A percentile compares a stretch with the other conserved stretches of the same genome.
These are phyloP conservation scores for Pseudocohnilembus persalinus DNA, from an alignment of 169 alveolate genomes.

Conservation along the genomic window DNA sequence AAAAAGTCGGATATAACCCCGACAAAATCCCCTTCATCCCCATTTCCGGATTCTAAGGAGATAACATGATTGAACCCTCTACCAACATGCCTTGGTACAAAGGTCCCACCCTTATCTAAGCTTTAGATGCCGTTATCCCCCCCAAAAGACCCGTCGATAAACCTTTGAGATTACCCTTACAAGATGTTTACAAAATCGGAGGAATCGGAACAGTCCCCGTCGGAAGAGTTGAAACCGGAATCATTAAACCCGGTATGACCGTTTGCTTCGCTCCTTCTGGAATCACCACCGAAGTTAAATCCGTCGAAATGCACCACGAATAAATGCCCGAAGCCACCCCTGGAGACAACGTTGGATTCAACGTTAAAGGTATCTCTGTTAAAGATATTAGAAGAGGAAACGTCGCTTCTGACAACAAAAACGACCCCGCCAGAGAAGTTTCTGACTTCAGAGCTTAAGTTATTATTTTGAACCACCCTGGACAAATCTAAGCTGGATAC, in stretches of 20 bases:
- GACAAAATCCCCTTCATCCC: constrained; percentile 97
- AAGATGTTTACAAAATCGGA: constrained; percentile 98
- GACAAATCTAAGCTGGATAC: constrained; percentile 97
- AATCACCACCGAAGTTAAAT: constrained; percentile 95
- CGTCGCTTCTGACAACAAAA: constrained; percentile 96
- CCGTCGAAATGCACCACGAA: constrained; percentile 99
- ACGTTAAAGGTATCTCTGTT: constrained; percentile 94
- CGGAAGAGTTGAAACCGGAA: constrained; percentile 99
- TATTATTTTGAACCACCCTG: constrained; percentile 97
- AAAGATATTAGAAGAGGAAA: constrained; percentile 96
- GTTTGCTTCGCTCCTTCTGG: constrained; percentile 93
- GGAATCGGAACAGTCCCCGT: constrained; percentile 99
- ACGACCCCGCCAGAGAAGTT: constrained; percentile 98
- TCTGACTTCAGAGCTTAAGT: constrained; percentile 95
- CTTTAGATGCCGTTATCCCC: constrained; percentile 95
- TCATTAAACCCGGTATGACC: constrained; percentile 92
- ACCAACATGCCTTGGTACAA: constrained; percentile 97
- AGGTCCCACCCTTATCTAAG: constrained; percentile 96
- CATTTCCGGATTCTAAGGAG: constrained; percentile 98
- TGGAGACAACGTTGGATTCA: constrained; percentile 98
- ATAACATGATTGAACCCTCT: constrained; percentile 96
- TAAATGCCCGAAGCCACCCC: constrained; percentile 96
- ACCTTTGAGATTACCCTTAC: constrained; percentile 97
- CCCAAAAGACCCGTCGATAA: constrained; percentile 97
- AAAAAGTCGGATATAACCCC: constrained; percentile 97